Base-by-base conservation (phyloP, 305 asterid genomes). In the Fraxinus sp. region DNA sequence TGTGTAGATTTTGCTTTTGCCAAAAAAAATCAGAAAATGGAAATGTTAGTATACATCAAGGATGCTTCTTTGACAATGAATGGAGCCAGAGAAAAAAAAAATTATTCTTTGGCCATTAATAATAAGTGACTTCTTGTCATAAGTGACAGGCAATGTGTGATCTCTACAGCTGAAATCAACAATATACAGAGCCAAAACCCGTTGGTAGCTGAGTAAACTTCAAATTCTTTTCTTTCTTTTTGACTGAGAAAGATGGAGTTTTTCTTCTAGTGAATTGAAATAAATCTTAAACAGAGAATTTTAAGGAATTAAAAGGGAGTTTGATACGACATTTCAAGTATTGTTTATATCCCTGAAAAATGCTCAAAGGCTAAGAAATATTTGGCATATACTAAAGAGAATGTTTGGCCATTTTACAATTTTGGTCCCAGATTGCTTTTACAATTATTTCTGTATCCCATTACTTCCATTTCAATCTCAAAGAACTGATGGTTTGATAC, bases 21-120 rank as follows among this genome's bases (percentile, higher is more conserved):
- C 26, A 32, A 44, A n/a, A 55, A 52, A 52, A n/a, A 16, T 5
- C 64, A 52, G 64, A 52, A 52, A 52, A 4, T 55, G 64, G 64
- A 55, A n/a, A 55, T 55, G 24, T 49, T n/a, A n/a, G 1, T 24
- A 5, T 90, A 93, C 98, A 84, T 95, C 97, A 74, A 97, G 98
- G 77, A 95, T 85, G 81, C 98, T 95, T 91, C 98, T 92, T 55
- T 98, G 99, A 78, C 59, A 95, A 85, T 94, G 98, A 86, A 95
- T 93, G 86, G 98, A 95, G 78, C 98, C 98, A 76, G 97, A 94
- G 68, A 94, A 82, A 33, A 95, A 86, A 57, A 94, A 32, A 32
- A 30, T 26, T 86, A 89, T 94, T 84, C 92, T 93, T 5, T 87
- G 90, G 72, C 99, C 97, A 90, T 93, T 86, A 84, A 95, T 92